A percentile compares a stretch with the other conserved stretches of the same genome.
phyloP scores from a whole-genome alignment of 169 alveolate species.

The Pseudocohnilembus persalinus region DNA sequence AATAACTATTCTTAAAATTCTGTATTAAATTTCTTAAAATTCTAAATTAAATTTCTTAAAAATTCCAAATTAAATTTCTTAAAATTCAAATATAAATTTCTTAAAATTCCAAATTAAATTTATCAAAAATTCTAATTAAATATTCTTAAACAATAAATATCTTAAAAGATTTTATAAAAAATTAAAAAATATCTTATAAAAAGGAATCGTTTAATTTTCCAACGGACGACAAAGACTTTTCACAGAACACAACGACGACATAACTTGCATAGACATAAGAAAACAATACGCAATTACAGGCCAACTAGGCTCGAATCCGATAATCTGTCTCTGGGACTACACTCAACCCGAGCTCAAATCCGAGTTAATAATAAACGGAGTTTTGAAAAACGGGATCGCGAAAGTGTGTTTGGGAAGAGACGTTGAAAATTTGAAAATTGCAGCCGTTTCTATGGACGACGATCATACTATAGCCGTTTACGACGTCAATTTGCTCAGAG shows the following conservation, averaged over 20 bases:
- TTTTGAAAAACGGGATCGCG: slow-evolving; percentile 75
- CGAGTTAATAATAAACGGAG: slow-evolving; percentile 63
- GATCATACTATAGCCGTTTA: slow-evolving; percentile 77
- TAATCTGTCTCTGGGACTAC: slow-evolving; percentile 77
- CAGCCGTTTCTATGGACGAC: slow-evolving; percentile 83
- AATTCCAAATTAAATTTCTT: no score
- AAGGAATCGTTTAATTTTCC: slow-evolving; percentile 74
- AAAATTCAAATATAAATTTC: no score
- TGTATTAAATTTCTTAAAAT: no score
- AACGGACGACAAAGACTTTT: slow-evolving; percentile 65
- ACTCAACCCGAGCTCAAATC: slow-evolving; percentile 64
- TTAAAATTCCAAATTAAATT: no score
- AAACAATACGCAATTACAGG: slow-evolving; percentile 84
- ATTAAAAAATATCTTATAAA: no score
- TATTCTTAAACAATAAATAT: no score
- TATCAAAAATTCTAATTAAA: no score
- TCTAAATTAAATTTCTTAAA: no score
- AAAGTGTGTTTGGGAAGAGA: slow-evolving; percentile 58
- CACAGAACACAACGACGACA: slow-evolving; percentile 83
- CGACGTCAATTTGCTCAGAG: slow-evolving; percentile 65
- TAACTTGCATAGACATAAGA: slow-evolving; percentile 76
- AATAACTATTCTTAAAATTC: no score
- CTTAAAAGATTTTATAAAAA: no score
- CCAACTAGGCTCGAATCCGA: slow-evolving; percentile 85
- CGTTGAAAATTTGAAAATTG: slow-evolving; percentile 70